A percentile compares a stretch with the other conserved stretches of the same genome.
These are phyloP conservation scores for Flaveria sonorensis DNA, from an alignment of 129 eudicot genomes.

Conservation along the genomic window DNA sequence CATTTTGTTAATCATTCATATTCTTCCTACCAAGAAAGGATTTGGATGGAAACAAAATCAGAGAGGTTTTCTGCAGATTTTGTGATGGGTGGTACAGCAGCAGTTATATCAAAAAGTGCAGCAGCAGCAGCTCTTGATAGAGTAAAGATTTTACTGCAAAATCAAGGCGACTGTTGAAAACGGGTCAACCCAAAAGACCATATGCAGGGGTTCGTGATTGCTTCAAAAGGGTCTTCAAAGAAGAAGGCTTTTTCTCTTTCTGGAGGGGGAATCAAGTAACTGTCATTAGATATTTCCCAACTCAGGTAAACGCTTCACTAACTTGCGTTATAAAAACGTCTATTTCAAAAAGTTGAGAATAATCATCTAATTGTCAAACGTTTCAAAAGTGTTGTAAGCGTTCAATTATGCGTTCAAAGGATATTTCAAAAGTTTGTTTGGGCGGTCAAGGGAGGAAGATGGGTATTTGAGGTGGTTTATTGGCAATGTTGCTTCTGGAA, in stretches of 20 bases:
- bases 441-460: conserved; percentile 83
- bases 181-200: conserved; percentile 71
- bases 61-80: conserved; percentile 76
- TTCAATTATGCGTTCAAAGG: conserved; percentile 97
- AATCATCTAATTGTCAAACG: conserved; percentile 25
- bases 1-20: background rate
- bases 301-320: conserved; percentile 57
- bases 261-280: conserved; percentile 98
- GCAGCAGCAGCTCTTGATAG: conserved; percentile 96
- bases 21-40: background rate
- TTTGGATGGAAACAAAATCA: background rate
- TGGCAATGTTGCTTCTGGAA: conserved; percentile 42
- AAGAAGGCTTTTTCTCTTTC: conserved; percentile 77
- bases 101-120: conserved; percentile 70
- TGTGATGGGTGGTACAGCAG: conserved; percentile 85
- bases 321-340: background rate
- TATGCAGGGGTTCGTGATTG: conserved; percentile 65
- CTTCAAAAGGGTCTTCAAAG: conserved; percentile 72
- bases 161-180: conserved; percentile 32
- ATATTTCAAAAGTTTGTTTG: conserved; percentile 69
- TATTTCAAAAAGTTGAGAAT: conserved; percentile 4
- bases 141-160: background rate
- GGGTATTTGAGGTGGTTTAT: conserved; percentile 91
- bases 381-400: conserved; percentile 54
- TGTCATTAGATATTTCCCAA: conserved; percentile 85